Base-by-base conservation (phyloP, 139 green algal genomes). In the Pedinophyceae sp. region DNA sequence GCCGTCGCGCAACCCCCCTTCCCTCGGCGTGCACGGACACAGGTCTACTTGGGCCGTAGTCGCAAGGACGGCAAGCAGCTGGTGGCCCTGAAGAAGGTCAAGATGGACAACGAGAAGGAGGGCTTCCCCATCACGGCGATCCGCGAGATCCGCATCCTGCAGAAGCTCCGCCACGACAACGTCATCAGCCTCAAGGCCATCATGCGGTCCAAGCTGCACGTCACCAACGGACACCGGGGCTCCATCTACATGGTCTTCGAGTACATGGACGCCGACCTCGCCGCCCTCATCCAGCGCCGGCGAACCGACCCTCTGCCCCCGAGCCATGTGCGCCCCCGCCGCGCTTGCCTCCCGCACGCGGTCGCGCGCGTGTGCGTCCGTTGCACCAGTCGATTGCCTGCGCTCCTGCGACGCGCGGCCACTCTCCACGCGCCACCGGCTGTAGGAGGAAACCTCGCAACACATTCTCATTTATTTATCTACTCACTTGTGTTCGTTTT, bases 211-310 rank as follows among this genome's bases (percentile, higher is more conserved):
- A 55, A 79, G 10, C 76, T 75, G 30, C 65, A 79, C 66, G 70
- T 80, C 27, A 69, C 62, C 61, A 93, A 93, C 70, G 79, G 84
- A 49, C 82, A 78, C 60, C 94, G 94, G 66, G 88, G 92, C 26
- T 82, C 69, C 66, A 94, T 99, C 50, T 99, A 95, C 78, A 97
- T 98, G 88, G 86, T 97, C 3, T 97, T 98, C 73, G 91, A 99
- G 65, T 99, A 95, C 69, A 93, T 94, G 65, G 89, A 98, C 53
- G 87, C 96, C 57, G 91, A 99, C 72, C 63, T 99, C 40, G 93
- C 89, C 0, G 91, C 91, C 19, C 69, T 97, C 10, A 79, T 92
- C 59, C 87, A 95, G 20, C 66, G 73, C 4, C 50, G 67, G 18
- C n/a, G n/a, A n/a, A n/a, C n/a, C n/a, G n/a, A n/a, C n/a, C n/a